Evolutionary conservation across 768 basidiomycete genomes (phyloP), one percentile per base, ranked within the genome.

Genomic region (Ephemerocybe angulata): DNA sequence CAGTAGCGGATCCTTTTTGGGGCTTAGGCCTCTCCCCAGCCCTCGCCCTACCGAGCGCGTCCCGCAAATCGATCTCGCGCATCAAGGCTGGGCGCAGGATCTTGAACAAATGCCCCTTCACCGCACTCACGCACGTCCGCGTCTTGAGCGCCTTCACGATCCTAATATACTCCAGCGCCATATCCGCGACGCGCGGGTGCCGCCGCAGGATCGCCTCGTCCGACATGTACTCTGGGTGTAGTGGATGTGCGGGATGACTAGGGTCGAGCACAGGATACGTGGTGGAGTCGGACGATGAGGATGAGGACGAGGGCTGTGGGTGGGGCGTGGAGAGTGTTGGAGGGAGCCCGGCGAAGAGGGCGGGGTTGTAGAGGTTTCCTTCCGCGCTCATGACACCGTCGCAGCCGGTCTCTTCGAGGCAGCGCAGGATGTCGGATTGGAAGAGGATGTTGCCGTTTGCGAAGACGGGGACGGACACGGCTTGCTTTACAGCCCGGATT

Each of bases 381-480:
- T 97, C 97, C 1, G 95, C 97, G 40, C 85, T 87, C 94, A 98
- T 97, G 55, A 98, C 86, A 0, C 85, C 96, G 63, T 97, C 93
- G 5, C 85, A 88, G 13, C 93, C 92, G 0, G 97, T 99, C 47
- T 82, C 81, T 22, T 81, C 79, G 29, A 99, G 72, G 68, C 94
- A 98, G 11, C 76, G 73, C 49, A 79, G 77, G 44, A 98, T 82
- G 69, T 98, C 95, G n/a, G 83, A 78, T 41, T 87, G 81, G 67
- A 86, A 92, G 12, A 98, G 84, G 56, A 98, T 83, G 68, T 98
- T 98, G 27, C 97, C 97, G 68, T 99, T 99, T 0, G 96, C 95
- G 67, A 99, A 91, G 3, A 99, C 94, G 3, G 95, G 96, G 0
- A 99, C 82, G 0, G 83, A 84, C 33, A 98, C 91, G 1, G 91